A percentile compares a stretch with the other conserved stretches of the same genome.
Evolutionary conservation across 1,284 basidiomycete species (phyloP).

Genomic region (Marasmius tenuissimus): DNA sequence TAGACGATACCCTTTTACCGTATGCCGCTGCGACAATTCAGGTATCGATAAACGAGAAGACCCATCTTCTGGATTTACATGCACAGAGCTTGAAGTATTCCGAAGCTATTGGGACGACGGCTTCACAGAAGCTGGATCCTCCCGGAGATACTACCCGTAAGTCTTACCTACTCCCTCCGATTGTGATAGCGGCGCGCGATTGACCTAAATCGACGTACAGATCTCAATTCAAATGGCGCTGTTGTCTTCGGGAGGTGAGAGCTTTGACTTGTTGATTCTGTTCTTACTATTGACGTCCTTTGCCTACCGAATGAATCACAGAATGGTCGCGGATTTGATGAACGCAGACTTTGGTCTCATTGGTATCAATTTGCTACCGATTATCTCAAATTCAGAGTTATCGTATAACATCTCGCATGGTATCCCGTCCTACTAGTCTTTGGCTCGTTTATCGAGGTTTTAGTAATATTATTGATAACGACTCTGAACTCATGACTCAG

Average conservation of each 20-base stretch:
- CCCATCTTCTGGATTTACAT: not conserved
- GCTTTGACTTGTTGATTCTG: no score
- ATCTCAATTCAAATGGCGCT: not conserved
- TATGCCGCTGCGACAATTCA: not conserved
- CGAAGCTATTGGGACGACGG: not conserved
- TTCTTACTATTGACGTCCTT: not conserved
- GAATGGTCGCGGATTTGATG: slow-evolving; percentile 1
- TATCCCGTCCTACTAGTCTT: not conserved
- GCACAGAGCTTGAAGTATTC: not conserved
- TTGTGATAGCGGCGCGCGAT: no score
- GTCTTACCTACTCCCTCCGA: not conserved
- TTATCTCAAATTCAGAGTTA: not conserved
- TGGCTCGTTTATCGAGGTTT: no score
- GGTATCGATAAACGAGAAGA: not conserved
- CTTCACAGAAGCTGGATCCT: not conserved
- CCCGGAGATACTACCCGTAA: not conserved
- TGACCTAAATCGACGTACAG: not conserved
- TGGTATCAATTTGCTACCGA: not conserved
- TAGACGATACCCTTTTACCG: not conserved
- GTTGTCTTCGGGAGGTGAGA: not conserved
- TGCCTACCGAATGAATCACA: not conserved
- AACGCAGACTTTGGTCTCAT: not conserved
- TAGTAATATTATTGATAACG: no score
- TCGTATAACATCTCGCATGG: slow-evolving; percentile 2
- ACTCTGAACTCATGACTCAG: no score